A percentile compares a stretch with the other conserved stretches of the same genome.
Conservation (phyloP, 768 basidiomycete genomes). For the Auriscalpium orientale region DNA sequence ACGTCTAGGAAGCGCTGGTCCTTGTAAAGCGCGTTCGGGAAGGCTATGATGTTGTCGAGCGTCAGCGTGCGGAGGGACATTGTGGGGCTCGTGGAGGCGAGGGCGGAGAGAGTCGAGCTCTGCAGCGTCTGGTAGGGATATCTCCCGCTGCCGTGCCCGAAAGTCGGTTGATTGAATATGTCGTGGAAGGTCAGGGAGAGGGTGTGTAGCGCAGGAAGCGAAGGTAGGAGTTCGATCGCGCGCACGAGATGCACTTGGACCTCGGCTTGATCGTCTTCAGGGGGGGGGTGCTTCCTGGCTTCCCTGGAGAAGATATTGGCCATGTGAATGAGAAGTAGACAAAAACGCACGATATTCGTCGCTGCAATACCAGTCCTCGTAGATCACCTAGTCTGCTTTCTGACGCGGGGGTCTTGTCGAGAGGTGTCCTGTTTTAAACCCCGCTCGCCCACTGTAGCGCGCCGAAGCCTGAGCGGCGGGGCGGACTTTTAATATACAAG, state of each 20-base stretch:
- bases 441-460: too few species aligned
- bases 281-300: neutral
- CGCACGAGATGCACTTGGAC: neutral
- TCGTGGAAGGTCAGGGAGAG: neutral
- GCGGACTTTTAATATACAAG: too few species aligned
- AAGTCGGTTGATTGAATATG: neutral
- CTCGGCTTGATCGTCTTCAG: neutral
- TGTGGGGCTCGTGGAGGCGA: neutral
- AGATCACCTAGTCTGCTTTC: too few species aligned
- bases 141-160: neutral
- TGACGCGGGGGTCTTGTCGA: too few species aligned
- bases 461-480: too few species aligned
- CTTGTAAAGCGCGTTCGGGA: neutral
- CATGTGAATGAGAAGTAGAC: too few species aligned
- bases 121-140: neutral
- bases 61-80: neutral
- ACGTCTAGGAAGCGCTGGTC: neutral
- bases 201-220: neutral
- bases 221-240: neutral
- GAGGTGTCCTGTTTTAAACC: too few species aligned
- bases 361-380: too few species aligned
- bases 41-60: neutral
- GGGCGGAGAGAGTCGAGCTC: neutral
- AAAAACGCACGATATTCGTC: too few species aligned
- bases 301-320: too few species aligned